Percentiles rank a stretch among this genome's conserved stretches.
Conservation (phyloP, 352 stramenopile species). For the Phytophthora boehmeriae region DNA sequence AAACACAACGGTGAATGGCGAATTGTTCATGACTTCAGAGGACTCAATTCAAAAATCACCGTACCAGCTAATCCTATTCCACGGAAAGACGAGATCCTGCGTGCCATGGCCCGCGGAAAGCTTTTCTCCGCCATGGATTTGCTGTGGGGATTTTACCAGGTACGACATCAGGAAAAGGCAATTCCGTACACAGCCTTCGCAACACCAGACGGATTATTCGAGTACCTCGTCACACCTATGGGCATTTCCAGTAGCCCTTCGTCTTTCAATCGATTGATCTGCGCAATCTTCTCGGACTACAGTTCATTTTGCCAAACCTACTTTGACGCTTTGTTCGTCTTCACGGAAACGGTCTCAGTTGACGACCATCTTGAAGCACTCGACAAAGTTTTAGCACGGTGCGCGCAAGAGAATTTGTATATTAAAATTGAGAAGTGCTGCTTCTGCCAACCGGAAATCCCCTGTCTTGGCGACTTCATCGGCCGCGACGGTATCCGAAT, state of each 20-base stretch:
- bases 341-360: background rate
- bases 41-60: background rate
- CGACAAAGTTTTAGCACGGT: background rate
- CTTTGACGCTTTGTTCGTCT: constrained; percentile 12
- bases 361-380: constrained; percentile 3
- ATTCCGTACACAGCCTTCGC: background rate
- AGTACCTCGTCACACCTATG: constrained; percentile 8
- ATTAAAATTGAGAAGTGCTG: constrained; percentile 4
- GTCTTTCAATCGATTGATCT: constrained; percentile 6
- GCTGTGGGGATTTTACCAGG: background rate
- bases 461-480: constrained; percentile 6
- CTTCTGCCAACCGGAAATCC: constrained; percentile 2
- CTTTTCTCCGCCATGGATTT: background rate
- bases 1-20: constrained; percentile 9
- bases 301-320: constrained; percentile 2
- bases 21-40: constrained; percentile 16
- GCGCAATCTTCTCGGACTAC: constrained; percentile 1
- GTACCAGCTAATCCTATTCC: constrained; percentile 12
- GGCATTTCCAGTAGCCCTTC: constrained; percentile 1
- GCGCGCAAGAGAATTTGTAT: background rate
- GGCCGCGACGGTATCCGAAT: constrained; percentile 1
- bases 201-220: constrained; percentile 1
- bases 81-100: constrained; percentile 14
- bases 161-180: background rate
- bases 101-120: constrained; percentile 4